phyloP scores from a whole-genome alignment of 116 monocot species.

The Cymodocea nodosa region DNA sequence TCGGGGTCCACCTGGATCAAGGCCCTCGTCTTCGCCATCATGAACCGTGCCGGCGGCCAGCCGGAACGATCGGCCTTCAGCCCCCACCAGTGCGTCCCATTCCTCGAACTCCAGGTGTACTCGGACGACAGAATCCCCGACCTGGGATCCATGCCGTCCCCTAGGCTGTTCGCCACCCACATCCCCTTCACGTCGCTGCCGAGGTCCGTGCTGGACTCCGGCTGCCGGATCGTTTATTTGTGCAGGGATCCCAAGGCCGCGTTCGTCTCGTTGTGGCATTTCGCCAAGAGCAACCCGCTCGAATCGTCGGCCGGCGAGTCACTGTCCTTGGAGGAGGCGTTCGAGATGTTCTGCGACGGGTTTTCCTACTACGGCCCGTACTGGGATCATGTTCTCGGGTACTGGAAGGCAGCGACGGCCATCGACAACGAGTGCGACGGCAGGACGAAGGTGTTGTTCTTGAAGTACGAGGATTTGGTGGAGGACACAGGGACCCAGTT shows the following conservation, averaged over 20 bases:
- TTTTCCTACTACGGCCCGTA: not conserved
- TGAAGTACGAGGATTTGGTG: conserved; percentile 12
- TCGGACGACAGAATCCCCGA: not conserved
- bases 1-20: conserved; percentile 18
- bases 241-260: conserved; percentile 6
- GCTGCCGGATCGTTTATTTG: conserved; percentile 1
- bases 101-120: conserved; percentile 10
- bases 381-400: conserved; percentile 5
- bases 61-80: not conserved
- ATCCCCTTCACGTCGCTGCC: conserved; percentile 9
- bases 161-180: conserved; percentile 14
- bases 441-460: conserved; percentile 6
- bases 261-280: conserved; percentile 5
- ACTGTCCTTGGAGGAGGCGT: conserved; percentile 1
- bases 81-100: conserved; percentile 15
- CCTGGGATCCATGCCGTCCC: not conserved
- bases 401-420: conserved; percentile 1
- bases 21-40: conserved; percentile 14
- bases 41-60: not conserved
- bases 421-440: not conserved
- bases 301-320: not conserved
- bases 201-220: not conserved
- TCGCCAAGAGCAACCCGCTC: not conserved
- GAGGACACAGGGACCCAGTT: not conserved
- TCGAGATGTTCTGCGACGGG: not conserved